phyloP scores from a whole-genome alignment of 345 rosid species.

The Gossypium bickii region DNA sequence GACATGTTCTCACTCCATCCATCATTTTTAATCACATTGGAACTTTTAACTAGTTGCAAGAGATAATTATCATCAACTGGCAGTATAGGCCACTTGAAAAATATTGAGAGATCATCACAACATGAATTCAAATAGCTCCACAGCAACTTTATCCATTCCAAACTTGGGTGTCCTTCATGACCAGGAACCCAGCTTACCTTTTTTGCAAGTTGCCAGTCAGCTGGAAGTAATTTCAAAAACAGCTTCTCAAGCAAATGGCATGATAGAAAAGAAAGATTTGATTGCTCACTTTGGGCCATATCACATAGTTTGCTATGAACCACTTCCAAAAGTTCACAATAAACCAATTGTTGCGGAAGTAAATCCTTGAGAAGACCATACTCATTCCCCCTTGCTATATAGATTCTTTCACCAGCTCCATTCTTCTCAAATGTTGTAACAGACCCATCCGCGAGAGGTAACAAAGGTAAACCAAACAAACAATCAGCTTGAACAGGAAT shows the following conservation, averaged over 20 bases:
- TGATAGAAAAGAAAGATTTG: constrained; percentile 72
- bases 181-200: constrained; percentile 81
- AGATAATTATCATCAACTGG: constrained; percentile 73
- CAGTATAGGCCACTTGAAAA: constrained; percentile 91
- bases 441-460: constrained; percentile 87
- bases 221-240: constrained; percentile 73
- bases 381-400: constrained; percentile 61
- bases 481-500: constrained; percentile 42
- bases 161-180: constrained; percentile 66
- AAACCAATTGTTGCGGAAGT: constrained; percentile 77
- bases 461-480: constrained; percentile 72
- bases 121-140: constrained; percentile 74
- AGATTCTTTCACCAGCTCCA: constrained; percentile 74
- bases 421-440: constrained; percentile 67
- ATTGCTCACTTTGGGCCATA: constrained; percentile 62
- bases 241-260: constrained; percentile 83
- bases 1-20: constrained; percentile 98
- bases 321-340: constrained; percentile 53
- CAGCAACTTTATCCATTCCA: constrained; percentile 68
- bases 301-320: constrained; percentile 60
- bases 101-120: constrained; percentile 81
- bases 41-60: constrained; percentile 60
- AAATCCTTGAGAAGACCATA: constrained; percentile 76
- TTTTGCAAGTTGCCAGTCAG: constrained; percentile 74
- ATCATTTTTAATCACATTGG: constrained; percentile 66